phyloP scores from a whole-genome alignment of 2,329 filamentous ascomycete species.

The Ophiocordyceps polyrhachis-furcata region DNA sequence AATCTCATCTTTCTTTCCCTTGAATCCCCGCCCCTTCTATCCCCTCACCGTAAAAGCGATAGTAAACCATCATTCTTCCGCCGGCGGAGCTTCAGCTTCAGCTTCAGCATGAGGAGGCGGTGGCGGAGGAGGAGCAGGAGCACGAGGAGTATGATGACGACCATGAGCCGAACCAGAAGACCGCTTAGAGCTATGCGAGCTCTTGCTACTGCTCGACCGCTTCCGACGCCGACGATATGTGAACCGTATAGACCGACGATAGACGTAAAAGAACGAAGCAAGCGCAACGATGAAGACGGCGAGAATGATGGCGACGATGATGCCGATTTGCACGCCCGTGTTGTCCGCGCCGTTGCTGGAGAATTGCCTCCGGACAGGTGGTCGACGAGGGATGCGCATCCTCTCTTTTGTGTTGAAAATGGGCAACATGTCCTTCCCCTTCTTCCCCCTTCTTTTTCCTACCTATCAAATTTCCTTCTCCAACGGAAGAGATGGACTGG shows the following conservation, averaged over 20 bases:
- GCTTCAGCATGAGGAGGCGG: no score
- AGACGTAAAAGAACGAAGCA: constrained; percentile 19
- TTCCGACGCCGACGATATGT: constrained; percentile 9
- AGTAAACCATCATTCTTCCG: neutral
- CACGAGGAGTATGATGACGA: neutral
- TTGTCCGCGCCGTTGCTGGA: neutral
- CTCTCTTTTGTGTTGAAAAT: no score
- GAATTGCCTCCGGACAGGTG: neutral
- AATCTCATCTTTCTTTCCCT: no score
- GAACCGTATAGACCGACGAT: constrained; percentile 19
- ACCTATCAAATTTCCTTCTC: neutral
- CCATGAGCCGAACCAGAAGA: constrained; percentile 2
- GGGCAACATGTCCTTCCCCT: no score
- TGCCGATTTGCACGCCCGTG: constrained; percentile 18
- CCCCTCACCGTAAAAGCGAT: no score
- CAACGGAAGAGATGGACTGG: neutral
- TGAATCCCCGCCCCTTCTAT: no score
- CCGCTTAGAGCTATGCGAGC: constrained; percentile 11
- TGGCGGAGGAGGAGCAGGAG: neutral
- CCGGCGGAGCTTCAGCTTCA: no score
- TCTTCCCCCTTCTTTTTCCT: neutral
- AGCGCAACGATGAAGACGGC: constrained; percentile 19
- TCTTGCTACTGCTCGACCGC: constrained; percentile 14
- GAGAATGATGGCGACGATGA: constrained; percentile 22
- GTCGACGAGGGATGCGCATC: neutral